Evolutionary conservation across 371 early-diverging fungal species (phyloP).

Genomic region (Mucor indicus): DNA sequence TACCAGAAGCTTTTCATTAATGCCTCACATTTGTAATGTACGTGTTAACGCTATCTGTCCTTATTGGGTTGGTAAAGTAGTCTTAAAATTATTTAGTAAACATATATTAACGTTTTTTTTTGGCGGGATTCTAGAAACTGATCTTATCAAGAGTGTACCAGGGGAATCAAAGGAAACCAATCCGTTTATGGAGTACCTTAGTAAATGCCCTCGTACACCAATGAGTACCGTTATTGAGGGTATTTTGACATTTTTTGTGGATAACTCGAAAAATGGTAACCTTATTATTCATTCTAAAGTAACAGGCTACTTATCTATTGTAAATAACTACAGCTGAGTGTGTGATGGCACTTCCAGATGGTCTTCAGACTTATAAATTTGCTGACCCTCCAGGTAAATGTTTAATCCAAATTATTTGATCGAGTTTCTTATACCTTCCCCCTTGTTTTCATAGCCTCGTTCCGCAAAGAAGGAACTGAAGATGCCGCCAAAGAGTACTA

Average conservation of each 20-base stretch:
- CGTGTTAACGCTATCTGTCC: conserved; percentile 36
- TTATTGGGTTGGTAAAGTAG: conserved; percentile 26
- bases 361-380: conserved; percentile 9
- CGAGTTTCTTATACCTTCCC: too few species aligned
- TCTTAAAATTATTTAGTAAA: neutral
- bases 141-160: neutral
- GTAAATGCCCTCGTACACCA: conserved; percentile 26
- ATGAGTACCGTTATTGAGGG: conserved; percentile 55
- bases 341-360: conserved; percentile 20
- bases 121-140: neutral
- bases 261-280: conserved; percentile 41
- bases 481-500: too few species aligned
- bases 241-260: conserved; percentile 45
- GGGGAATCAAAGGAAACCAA: neutral
- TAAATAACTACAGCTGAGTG: conserved; percentile 8
- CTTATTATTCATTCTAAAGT: neutral
- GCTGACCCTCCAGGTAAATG: conserved; percentile 5
- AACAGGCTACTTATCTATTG: neutral
- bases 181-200: conserved; percentile 2
- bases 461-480: too few species aligned
- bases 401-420: too few species aligned
- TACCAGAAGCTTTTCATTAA: conserved; percentile 81
- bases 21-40: conserved; percentile 33
- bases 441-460: too few species aligned
- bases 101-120: neutral